These are phyloP conservation scores for Neopestalotiopsis sp. DNA, from an alignment of 2,329 filamentous ascomycete genomes.

Conservation along the genomic window DNA sequence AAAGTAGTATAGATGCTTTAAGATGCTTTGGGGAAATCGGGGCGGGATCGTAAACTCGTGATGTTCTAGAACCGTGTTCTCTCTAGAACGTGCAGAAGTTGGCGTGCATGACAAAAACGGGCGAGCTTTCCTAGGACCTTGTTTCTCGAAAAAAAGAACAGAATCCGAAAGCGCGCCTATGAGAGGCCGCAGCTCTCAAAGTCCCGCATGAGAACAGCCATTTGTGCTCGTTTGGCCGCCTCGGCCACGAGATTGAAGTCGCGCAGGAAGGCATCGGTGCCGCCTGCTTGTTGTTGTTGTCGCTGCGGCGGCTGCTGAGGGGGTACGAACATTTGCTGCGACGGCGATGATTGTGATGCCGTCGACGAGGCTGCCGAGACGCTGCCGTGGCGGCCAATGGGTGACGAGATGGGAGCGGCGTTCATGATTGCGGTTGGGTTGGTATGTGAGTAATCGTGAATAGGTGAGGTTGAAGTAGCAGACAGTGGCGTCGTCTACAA, in stretches of 20 bases:
- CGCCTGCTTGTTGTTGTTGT: slow-evolving; percentile 33
- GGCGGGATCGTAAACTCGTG: background rate
- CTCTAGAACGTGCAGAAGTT: background rate
- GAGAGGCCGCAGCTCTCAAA: slow-evolving; percentile 74
- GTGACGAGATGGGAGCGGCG: slow-evolving; percentile 33
- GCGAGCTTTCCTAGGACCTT: background rate
- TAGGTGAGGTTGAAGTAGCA: too few species aligned
- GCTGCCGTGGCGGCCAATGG: slow-evolving; percentile 25
- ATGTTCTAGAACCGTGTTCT: background rate
- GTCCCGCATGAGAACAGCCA: slow-evolving; percentile 87
- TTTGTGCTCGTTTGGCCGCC: slow-evolving; percentile 90
- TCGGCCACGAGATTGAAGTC: slow-evolving; percentile 89
- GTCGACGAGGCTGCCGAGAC: slow-evolving; percentile 20
- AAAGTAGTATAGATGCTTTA: background rate
- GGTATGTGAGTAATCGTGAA: background rate
- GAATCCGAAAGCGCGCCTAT: slow-evolving; percentile 22
- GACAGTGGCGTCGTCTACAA: too few species aligned
- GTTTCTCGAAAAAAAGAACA: too few species aligned
- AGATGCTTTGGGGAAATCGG: background rate
- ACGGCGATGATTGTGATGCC: slow-evolving; percentile 24
- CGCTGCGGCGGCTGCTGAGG: slow-evolving; percentile 26
- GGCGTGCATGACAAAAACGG: slow-evolving; percentile 1
- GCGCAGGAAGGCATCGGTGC: slow-evolving; percentile 67
- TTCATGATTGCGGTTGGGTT: slow-evolving; percentile 31
- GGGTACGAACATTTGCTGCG: slow-evolving; percentile 24